Evolutionary conservation across 1,284 basidiomycete genomes (phyloP).

Genomic region (Trametes polyzona): DNA sequence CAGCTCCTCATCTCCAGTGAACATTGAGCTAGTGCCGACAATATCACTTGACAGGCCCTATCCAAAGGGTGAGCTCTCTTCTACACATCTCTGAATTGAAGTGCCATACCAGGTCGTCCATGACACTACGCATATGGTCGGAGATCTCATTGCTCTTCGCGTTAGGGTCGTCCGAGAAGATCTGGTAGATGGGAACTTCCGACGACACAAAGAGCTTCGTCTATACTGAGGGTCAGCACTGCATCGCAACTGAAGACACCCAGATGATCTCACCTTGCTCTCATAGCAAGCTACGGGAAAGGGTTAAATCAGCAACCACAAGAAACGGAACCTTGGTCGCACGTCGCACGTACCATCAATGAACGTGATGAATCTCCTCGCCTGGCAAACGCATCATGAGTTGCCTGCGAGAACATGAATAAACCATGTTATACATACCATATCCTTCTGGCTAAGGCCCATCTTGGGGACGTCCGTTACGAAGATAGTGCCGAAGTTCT

Average conservation of each 20-base stretch:
- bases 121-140: conserved; percentile 85
- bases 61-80: neutral
- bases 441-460: conserved; percentile 87
- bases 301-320: conserved; percentile 1
- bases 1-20: conserved; percentile 91
- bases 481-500: conserved; percentile 87
- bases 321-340: neutral
- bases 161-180: conserved; percentile 78
- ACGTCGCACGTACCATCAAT: conserved; percentile 73
- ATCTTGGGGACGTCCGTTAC: conserved; percentile 88
- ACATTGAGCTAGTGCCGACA: conserved; percentile 84
- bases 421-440: conserved; percentile 48
- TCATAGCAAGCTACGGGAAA: conserved; percentile 79
- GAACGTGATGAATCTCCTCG: conserved; percentile 95
- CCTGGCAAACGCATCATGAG: conserved; percentile 47
- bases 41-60: conserved; percentile 79
- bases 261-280: conserved; percentile 62
- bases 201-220: conserved; percentile 91
- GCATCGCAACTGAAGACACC: neutral
- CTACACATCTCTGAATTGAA: neutral
- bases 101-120: conserved; percentile 83
- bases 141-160: conserved; percentile 51
- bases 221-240: conserved; percentile 39
- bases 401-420: neutral
- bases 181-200: conserved; percentile 85